Conservation (phyloP, 2,329 filamentous ascomycete genomes). For the Claviceps sp. region DNA sequence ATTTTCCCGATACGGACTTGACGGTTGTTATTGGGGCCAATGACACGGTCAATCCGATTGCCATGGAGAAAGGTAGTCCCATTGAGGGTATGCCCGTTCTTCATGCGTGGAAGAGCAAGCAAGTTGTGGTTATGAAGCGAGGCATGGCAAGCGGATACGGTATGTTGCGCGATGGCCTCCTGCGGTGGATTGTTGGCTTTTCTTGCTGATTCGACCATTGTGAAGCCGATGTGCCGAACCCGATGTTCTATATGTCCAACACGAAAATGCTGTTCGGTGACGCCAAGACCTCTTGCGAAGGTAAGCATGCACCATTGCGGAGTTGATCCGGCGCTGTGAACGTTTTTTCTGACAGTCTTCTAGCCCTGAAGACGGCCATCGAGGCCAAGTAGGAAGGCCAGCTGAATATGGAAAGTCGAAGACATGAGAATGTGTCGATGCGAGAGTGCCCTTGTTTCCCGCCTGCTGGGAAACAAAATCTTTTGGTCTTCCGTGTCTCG, state of each 20-base stretch:
- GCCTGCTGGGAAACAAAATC: too few relatives aligned
- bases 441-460: too few relatives aligned
- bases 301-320: constrained; percentile 26
- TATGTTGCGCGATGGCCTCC: constrained; percentile 23
- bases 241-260: constrained; percentile 85
- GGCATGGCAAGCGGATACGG: constrained; percentile 81
- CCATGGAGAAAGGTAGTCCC: constrained; percentile 66
- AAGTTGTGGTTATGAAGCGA: constrained; percentile 87
- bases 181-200: too few relatives aligned
- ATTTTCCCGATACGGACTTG: constrained; percentile 74
- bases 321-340: constrained; percentile 1
- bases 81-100: constrained; percentile 90
- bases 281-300: constrained; percentile 72
- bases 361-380: constrained; percentile 10
- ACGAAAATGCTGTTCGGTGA: constrained; percentile 90
- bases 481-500: neutral
- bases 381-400: constrained; percentile 8
- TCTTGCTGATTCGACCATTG: constrained; percentile 7
- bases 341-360: constrained; percentile 8
- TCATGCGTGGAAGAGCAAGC: constrained; percentile 88
- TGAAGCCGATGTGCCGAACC: constrained; percentile 74
- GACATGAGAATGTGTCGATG: too few relatives aligned
- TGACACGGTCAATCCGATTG: constrained; percentile 85
- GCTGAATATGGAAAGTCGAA: too few relatives aligned
- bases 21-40: constrained; percentile 86